These are phyloP conservation scores for Stevia rebaudiana DNA, from an alignment of 140 eudicot species.

Conservation along the genomic window DNA sequence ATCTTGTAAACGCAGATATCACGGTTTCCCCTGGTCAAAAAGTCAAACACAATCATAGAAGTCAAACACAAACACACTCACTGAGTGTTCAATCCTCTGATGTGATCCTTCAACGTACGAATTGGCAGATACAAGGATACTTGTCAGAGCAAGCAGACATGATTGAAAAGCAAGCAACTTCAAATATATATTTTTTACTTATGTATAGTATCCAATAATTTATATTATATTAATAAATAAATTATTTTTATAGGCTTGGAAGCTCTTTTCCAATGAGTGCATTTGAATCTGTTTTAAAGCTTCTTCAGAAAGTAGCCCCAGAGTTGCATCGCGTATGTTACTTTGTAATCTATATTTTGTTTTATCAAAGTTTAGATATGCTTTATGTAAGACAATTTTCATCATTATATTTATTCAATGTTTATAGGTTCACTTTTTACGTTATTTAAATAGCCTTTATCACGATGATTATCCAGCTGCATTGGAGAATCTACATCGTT, in stretches of 20 bases:
- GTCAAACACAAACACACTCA: conserved; percentile 26
- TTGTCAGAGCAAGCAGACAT: conserved; percentile 73
- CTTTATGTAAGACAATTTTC: background rate
- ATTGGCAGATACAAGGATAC: conserved; percentile 93
- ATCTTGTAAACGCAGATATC: conserved; percentile 37
- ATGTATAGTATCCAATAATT: background rate
- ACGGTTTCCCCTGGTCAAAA: conserved; percentile 39
- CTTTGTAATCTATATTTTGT: conserved; percentile 6
- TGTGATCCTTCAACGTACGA: conserved; percentile 62
- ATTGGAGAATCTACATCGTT: conserved; percentile 89
- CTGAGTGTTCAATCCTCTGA: conserved; percentile 32
- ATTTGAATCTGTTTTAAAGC: conserved; percentile 71
- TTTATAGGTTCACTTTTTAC: conserved; percentile 83
- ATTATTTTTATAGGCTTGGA: conserved; percentile 48
- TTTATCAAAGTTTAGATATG: background rate
- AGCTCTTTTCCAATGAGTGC: conserved; percentile 80
- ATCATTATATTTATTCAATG: background rate
- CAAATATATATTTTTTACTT: background rate
- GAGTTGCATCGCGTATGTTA: conserved; percentile 83
- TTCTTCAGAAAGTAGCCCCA: conserved; percentile 86
- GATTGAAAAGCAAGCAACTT: conserved; percentile 61
- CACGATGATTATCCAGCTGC: conserved; percentile 91
- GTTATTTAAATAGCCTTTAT: conserved; percentile 75
- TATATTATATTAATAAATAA: conserved; percentile 4
- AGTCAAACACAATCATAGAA: conserved; percentile 33